Evolutionary conservation across 192 early-diverging fungal genomes (phyloP).

Genomic region (Podila verticillata): DNA sequence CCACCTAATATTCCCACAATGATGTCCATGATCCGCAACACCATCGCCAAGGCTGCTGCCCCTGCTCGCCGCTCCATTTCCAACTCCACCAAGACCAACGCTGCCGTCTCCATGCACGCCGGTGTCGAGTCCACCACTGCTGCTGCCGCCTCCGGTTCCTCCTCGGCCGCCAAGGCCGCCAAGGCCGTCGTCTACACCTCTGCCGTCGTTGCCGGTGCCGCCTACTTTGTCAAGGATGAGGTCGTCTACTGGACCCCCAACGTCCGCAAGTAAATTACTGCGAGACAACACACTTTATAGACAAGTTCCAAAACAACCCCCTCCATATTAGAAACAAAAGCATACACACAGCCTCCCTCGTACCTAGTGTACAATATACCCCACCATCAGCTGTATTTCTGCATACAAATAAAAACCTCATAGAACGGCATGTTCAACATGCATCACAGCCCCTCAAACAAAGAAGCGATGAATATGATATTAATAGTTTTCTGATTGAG

Average conservation of each 20-base stretch:
- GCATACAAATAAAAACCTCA: too few relatives aligned
- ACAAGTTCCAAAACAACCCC: too few relatives aligned
- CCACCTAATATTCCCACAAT: conserved; percentile 10
- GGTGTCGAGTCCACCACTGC: background rate
- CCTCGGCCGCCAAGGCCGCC: conserved; percentile 12
- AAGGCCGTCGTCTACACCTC: conserved; percentile 22
- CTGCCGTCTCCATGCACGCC: conserved; percentile 6
- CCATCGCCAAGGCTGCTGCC: conserved; percentile 9
- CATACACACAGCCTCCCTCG: too few relatives aligned
- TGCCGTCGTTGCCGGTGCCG: conserved; percentile 17
- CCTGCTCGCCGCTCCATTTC: conserved; percentile 24
- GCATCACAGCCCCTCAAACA: too few relatives aligned
- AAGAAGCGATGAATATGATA: too few relatives aligned
- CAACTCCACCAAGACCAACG: conserved; percentile 19
- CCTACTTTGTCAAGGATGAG: conserved; percentile 32
- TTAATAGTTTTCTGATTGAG: too few relatives aligned
- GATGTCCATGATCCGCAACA: conserved; percentile 31
- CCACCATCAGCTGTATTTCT: too few relatives aligned
- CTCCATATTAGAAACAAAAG: too few relatives aligned
- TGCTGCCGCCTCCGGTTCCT: background rate
- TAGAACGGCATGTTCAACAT: too few relatives aligned
- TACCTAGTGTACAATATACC: too few relatives aligned
- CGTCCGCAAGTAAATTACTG: conserved; percentile 23
- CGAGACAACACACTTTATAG: too few relatives aligned
- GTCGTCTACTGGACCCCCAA: conserved; percentile 43